phyloP scores from a whole-genome alignment of 129 eudicot species.

The Rutidosis leptorrhynchoides region DNA sequence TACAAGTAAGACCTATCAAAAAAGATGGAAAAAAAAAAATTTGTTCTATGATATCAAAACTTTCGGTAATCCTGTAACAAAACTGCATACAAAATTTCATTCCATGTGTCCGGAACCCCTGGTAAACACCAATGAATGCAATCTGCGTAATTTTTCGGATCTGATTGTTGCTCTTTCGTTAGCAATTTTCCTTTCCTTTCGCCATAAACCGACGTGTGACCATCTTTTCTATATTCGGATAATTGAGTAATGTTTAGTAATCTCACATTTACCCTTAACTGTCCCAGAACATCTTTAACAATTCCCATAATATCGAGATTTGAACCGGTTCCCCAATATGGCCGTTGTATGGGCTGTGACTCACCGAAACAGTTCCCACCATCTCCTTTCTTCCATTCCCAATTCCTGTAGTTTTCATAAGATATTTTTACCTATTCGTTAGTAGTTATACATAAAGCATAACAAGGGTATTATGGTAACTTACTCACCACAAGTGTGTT shows the following conservation, averaged over 20 bases:
- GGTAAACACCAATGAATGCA: slow-evolving; percentile 99
- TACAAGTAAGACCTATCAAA: neutral
- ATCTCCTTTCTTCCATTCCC: slow-evolving; percentile 88
- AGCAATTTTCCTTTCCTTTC: slow-evolving; percentile 88
- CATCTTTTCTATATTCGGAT: slow-evolving; percentile 83
- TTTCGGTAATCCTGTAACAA: slow-evolving; percentile 63
- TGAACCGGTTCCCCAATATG: slow-evolving; percentile 92
- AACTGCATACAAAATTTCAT: slow-evolving; percentile 73
- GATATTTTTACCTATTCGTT: neutral
- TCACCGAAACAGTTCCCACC: slow-evolving; percentile 84
- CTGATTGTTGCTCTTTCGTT: slow-evolving; percentile 70
- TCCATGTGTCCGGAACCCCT: slow-evolving; percentile 98
- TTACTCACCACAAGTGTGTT: slow-evolving; percentile 84
- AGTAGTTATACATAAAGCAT: neutral
- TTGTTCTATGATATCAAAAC: slow-evolving; percentile 17
- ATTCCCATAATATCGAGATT: slow-evolving; percentile 77
- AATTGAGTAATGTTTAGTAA: slow-evolving; percentile 79
- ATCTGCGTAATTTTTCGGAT: slow-evolving; percentile 77
- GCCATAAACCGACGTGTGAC: slow-evolving; percentile 78
- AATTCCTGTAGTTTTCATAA: slow-evolving; percentile 51
- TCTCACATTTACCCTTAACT: slow-evolving; percentile 47
- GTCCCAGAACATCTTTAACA: slow-evolving; percentile 47
- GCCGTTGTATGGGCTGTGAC: slow-evolving; percentile 57
- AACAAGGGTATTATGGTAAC: slow-evolving; percentile 19
- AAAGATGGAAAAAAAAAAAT: neutral